Evolutionary conservation across 1,284 basidiomycete genomes (phyloP).

Genomic region (Ganoderma meredithae): DNA sequence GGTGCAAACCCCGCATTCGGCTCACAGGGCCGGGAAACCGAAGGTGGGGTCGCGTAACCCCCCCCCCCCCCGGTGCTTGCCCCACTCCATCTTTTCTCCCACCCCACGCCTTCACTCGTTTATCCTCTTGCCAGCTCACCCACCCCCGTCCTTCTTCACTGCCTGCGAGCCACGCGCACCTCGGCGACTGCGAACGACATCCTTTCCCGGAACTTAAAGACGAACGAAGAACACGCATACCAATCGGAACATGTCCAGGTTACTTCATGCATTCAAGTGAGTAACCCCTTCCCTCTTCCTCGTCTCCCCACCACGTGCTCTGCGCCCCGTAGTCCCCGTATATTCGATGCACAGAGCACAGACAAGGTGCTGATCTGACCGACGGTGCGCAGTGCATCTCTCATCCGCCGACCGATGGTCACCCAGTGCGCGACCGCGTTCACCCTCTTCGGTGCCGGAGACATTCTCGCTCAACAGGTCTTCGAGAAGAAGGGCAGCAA

Average conservation of each 20-base stretch:
- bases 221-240: background rate
- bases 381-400: conserved; percentile 53
- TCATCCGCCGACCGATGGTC: conserved; percentile 70
- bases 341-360: background rate
- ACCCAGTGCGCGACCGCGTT: conserved; percentile 73
- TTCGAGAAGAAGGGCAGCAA: conserved; percentile 72
- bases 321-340: background rate
- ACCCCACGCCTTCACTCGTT: conserved; percentile 1
- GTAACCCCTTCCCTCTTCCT: conserved; percentile 28
- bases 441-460: conserved; percentile 79
- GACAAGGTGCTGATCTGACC: background rate
- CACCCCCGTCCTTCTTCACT: background rate
- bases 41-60: background rate
- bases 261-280: conserved; percentile 63
- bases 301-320: background rate
- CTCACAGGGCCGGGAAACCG: background rate
- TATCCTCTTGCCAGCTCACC: conserved; percentile 1
- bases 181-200: background rate
- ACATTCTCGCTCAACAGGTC: conserved; percentile 83
- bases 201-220: background rate
- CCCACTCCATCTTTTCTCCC: conserved; percentile 7
- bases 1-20: background rate
- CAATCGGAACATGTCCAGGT: conserved; percentile 46
- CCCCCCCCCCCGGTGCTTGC: background rate
- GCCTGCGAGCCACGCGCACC: background rate